A percentile compares a stretch with the other conserved stretches of the same genome.
These are phyloP conservation scores for Starmerella scarabaei DNA, from an alignment of 805 yeast genomes.

Conservation along the genomic window DNA sequence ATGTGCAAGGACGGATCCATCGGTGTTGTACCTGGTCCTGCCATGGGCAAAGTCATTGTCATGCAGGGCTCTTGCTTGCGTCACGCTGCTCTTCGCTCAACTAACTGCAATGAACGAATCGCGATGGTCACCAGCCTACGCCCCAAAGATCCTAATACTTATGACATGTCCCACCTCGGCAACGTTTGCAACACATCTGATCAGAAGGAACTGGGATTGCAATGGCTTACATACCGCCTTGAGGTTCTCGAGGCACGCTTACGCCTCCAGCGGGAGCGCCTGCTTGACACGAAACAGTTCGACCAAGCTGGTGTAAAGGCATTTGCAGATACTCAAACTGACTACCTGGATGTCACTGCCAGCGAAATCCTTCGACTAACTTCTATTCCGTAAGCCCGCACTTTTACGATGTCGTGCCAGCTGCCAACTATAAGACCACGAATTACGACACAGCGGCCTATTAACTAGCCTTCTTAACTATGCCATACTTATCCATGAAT, in stretches of 20 bases:
- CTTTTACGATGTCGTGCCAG: no score
- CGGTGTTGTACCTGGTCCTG: slow-evolving; percentile 30
- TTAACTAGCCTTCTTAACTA: neutral
- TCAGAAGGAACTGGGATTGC: slow-evolving; percentile 14
- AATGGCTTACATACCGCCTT: slow-evolving; percentile 21
- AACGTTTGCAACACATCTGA: slow-evolving; percentile 21
- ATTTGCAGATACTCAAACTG: slow-evolving; percentile 1
- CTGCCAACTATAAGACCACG: neutral
- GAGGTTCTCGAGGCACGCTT: slow-evolving; percentile 9
- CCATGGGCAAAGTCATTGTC: slow-evolving; percentile 39
- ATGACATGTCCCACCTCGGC: slow-evolving; percentile 24
- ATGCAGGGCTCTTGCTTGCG: slow-evolving; percentile 36
- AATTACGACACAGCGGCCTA: neutral
- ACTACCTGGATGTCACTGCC: slow-evolving; percentile 8
- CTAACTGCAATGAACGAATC: slow-evolving; percentile 27
- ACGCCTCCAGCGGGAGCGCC: slow-evolving; percentile 9
- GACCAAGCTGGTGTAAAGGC: neutral
- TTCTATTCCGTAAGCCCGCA: neutral
- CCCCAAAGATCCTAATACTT: slow-evolving; percentile 19
- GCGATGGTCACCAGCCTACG: slow-evolving; percentile 26
- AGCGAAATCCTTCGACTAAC: slow-evolving; percentile 7
- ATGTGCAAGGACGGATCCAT: slow-evolving; percentile 29
- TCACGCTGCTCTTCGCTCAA: slow-evolving; percentile 38
- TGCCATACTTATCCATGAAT: neutral
- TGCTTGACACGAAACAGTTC: neutral